Percentiles rank a stretch among this genome's conserved stretches.
Conservation (phyloP, 495 filamentous ascomycete genomes). For the Podospora bellae-mahoneyi region DNA sequence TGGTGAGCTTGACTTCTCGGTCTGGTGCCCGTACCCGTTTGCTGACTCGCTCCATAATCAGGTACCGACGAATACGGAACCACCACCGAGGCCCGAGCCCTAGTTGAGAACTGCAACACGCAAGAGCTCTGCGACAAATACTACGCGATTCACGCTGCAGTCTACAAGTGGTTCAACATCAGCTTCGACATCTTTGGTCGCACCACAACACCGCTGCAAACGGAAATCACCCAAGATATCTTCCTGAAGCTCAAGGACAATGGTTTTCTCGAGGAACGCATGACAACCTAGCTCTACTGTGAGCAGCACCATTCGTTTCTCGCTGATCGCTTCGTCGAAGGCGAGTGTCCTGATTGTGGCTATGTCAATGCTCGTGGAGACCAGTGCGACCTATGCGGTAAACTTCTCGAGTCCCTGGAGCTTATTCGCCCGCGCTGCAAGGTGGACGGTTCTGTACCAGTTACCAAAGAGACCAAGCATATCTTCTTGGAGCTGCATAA, state of each 20-base stretch:
- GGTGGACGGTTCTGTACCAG: slow-evolving; percentile 72
- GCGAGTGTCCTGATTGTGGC: slow-evolving; percentile 71
- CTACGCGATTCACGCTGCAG: slow-evolving; percentile 68
- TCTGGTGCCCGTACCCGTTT: background rate
- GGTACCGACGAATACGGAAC: slow-evolving; percentile 57
- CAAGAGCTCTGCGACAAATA: slow-evolving; percentile 76
- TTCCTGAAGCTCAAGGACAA: slow-evolving; percentile 71
- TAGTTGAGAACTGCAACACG: slow-evolving; percentile 57
- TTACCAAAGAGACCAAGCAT: slow-evolving; percentile 57
- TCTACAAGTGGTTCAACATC: slow-evolving; percentile 63
- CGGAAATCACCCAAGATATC: slow-evolving; percentile 75
- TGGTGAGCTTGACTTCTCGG: slow-evolving; percentile 30
- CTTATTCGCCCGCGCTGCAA: slow-evolving; percentile 65
- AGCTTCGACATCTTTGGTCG: slow-evolving; percentile 60
- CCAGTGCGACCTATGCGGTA: slow-evolving; percentile 77
- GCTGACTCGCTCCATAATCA: background rate
- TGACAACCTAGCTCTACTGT: slow-evolving; percentile 72
- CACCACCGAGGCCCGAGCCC: slow-evolving; percentile 65
- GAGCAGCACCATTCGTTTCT: slow-evolving; percentile 74
- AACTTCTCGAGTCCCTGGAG: slow-evolving; percentile 72
- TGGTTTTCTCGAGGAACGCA: slow-evolving; percentile 70
- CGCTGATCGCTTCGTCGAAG: slow-evolving; percentile 88
- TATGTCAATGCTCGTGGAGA: slow-evolving; percentile 75
- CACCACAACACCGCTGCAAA: slow-evolving; percentile 72
- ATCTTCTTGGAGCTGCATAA: slow-evolving; percentile 77